Base-by-base conservation (phyloP, 495 filamentous ascomycete genomes). In the Penicillium steckii region DNA sequence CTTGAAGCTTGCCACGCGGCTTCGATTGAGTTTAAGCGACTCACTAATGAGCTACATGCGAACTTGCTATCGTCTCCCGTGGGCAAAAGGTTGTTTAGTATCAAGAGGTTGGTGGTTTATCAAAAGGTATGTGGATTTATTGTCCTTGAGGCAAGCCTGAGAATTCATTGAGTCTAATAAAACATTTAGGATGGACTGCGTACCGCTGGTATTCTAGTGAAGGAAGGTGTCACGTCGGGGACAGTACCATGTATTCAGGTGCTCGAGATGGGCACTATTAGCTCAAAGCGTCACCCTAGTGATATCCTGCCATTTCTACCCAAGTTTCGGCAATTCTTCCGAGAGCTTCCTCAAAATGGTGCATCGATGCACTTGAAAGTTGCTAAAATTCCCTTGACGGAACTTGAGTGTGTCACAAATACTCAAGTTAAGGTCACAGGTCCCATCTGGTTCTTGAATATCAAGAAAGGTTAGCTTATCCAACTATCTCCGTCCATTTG, bases 291-390 rank as follows among this genome's bases (percentile, higher is more conserved):
- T n/a, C 80, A 90, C 59, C 80, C 87, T 27, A 85, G 84, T 8
- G 90, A 95, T 55, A 68, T 93, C 44, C 74, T 96, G 18, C 91
- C 91, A 6, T 95, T 89, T 64, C 66, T 94, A 2, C 80, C 86
- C 8, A 65, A 61, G 13, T 88, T 91, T 69, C 75, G 86, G 9
- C 64, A 70, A 29, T 66, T 82, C 41, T 80, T 91, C 53, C 76
- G 80, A 6, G 63, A 74, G 8, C 68, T 93, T 1, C 88, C 88
- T 8, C 68, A 60, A 5, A 64, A 60, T 47, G 57, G 59, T 33
- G 79, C 72, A 37, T 77, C 88, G 8, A 85, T 95, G 71, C 65
- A 69, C 4, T 73, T 84, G n/a, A 88, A 85, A 55, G 67, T 80
- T 5, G 61, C 74, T 29, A 84, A 85, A 30, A 75, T 96, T 15